Conservation (phyloP, 352 stramenopile genomes). For the Pythium brassicae region DNA sequence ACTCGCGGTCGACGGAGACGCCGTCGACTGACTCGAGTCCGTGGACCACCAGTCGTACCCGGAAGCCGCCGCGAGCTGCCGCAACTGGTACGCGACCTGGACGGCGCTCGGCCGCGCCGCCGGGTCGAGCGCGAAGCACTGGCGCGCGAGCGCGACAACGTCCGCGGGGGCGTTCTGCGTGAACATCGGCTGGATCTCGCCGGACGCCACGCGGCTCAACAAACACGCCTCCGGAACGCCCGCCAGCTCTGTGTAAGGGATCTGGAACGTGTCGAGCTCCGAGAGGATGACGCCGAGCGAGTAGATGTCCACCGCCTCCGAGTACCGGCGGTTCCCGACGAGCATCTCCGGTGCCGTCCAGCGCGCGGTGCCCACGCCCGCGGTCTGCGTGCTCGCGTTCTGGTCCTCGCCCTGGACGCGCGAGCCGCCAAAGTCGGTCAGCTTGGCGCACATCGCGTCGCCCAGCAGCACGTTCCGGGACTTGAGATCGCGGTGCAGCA, state of each 20-base stretch:
- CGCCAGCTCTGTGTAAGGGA: conserved; percentile 37
- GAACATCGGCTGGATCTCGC: conserved; percentile 26
- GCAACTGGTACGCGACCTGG: conserved; percentile 32
- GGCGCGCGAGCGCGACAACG: conserved; percentile 28
- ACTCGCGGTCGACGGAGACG: conserved; percentile 1
- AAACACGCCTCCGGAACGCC: conserved; percentile 32
- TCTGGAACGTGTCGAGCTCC: conserved; percentile 43
- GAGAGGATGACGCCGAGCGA: conserved; percentile 57
- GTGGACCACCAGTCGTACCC: not conserved
- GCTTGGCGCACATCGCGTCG: conserved; percentile 27
- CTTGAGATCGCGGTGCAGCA: conserved; percentile 19
- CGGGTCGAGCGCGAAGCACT: conserved; percentile 32
- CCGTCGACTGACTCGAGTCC: conserved; percentile 1
- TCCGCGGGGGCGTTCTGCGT: conserved; percentile 13
- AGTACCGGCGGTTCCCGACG: conserved; percentile 32
- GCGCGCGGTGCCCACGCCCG: conserved; percentile 45
- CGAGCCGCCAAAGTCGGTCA: conserved; percentile 48
- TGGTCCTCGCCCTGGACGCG: conserved; percentile 24
- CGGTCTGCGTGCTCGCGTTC: conserved; percentile 30
- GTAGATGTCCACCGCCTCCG: conserved; percentile 52
- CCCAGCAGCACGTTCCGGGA: conserved; percentile 25
- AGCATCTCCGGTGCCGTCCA: conserved; percentile 68
- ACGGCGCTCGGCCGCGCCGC: conserved; percentile 27
- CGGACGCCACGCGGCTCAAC: conserved; percentile 28
- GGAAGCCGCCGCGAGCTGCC: conserved; percentile 13